phyloP scores from a whole-genome alignment of 2,329 filamentous ascomycete genomes.

The Paradendryphiella salina region DNA sequence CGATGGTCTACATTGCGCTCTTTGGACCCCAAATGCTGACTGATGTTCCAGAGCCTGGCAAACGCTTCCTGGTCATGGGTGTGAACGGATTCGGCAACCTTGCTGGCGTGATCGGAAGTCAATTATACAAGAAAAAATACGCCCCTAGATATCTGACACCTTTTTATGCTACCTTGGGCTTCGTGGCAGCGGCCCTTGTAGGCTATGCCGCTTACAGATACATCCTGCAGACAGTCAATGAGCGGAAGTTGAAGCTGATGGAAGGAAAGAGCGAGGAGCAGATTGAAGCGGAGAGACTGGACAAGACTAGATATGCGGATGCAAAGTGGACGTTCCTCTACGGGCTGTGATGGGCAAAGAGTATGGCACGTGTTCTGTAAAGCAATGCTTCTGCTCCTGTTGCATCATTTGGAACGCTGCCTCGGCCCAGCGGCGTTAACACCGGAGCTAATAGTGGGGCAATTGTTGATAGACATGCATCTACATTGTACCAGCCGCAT shows the following conservation, averaged over 20 bases:
- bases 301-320: conserved; percentile 25
- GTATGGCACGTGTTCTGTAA: not conserved
- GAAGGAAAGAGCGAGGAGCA: conserved; percentile 17
- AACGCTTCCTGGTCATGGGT: conserved; percentile 26
- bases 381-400: not conserved
- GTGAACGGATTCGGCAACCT: conserved; percentile 34
- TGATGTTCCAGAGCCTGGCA: conserved; percentile 15
- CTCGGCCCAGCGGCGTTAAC: conserved; percentile 12
- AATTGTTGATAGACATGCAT: not conserved
- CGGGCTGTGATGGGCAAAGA: conserved; percentile 18
- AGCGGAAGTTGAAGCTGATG: conserved; percentile 14
- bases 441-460: conserved; percentile 11
- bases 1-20: not conserved
- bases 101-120: conserved; percentile 27
- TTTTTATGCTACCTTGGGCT: conserved; percentile 28
- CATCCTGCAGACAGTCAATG: conserved; percentile 22
- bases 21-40: not conserved
- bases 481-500: conserved; percentile 1
- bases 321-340: conserved; percentile 34
- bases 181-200: conserved; percentile 24
- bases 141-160: conserved; percentile 25
- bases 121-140: conserved; percentile 25
- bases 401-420: not conserved
- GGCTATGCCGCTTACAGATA: conserved; percentile 28
- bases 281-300: conserved; percentile 24